Percentiles rank a stretch among this genome's conserved stretches.
phyloP scores from a whole-genome alignment of 768 basidiomycete species.

The Cytidiella melzeri region DNA sequence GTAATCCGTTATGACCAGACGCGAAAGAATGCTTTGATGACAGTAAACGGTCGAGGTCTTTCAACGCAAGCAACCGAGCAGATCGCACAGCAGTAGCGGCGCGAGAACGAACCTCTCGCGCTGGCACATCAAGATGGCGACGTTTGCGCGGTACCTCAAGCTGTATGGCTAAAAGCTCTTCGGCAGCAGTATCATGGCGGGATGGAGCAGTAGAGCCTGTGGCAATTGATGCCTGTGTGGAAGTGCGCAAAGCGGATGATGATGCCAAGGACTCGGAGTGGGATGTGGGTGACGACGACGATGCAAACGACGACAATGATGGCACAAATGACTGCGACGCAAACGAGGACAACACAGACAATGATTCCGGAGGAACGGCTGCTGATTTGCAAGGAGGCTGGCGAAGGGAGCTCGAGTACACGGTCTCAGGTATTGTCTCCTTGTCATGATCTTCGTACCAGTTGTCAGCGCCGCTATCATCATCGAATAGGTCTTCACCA shows the following conservation, averaged over 20 bases:
- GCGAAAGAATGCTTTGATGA: slow-evolving; percentile 1
- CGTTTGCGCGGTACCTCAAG: not conserved
- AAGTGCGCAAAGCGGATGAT: too few relatives aligned
- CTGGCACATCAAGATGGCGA: not conserved
- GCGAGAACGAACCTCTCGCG: not conserved
- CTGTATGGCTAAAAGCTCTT: not conserved
- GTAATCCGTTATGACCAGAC: slow-evolving; percentile 17
- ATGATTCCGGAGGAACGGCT: too few relatives aligned
- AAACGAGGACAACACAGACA: too few relatives aligned
- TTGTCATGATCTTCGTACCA: not conserved
- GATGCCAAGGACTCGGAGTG: too few relatives aligned
- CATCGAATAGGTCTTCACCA: not conserved
- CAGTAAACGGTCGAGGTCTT: not conserved
- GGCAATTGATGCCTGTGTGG: not conserved
- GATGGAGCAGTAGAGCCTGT: not conserved
- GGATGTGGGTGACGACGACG: too few relatives aligned
- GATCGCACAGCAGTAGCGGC: not conserved
- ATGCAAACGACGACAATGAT: too few relatives aligned
- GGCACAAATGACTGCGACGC: too few relatives aligned
- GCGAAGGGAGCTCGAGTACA: too few relatives aligned
- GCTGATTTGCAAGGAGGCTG: too few relatives aligned
- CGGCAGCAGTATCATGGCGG: not conserved
- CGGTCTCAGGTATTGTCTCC: too few relatives aligned
- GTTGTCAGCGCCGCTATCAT: not conserved
- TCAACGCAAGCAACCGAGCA: not conserved